Base-by-base conservation (phyloP, 768 basidiomycete species). In the Boletus sp. region DNA sequence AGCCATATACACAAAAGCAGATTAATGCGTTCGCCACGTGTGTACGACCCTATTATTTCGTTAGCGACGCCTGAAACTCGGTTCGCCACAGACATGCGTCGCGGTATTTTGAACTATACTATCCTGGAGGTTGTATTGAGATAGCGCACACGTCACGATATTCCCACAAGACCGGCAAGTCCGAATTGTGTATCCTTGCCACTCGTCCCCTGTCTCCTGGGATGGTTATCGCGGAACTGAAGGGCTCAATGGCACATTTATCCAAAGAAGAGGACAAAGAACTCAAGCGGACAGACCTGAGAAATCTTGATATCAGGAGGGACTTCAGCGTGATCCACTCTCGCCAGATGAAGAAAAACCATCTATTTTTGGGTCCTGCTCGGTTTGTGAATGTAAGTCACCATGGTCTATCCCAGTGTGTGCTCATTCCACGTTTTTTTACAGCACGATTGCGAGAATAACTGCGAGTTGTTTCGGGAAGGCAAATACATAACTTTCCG, bases 291-390 rank as follows among this genome's bases (percentile, higher is more conserved):
- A 91, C 88, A 10, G 87, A 88, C 72, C 76, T 84, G 56, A 79
- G 84, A 58, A 71, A 75, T 51, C 78, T 79, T 50, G 86, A 88
- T 61, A 90, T 90, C 59, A 83, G 91, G 55, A 78, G 89, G 64
- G 91, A 93, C 69, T 93, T 93, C 68, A 92, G 89, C 69, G 91
- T 93, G 64, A 92, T 93, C 50, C 90, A 93, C 71, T 92, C 90
- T 33, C 89, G 87, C 65, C 88, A 90, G 70, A 87, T 90, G 81
- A 93, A 93, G 77, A 90, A 90, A 73, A 93, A 91, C 64, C 90
- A 93, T 74, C 77, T 93, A 65, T 93, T 93, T 75, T 76, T 93
- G 68, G 91, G 91, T 10, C 92, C 91, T 47, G 92, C 91, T 73
- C 87, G 91, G 66, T 93, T 93, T 74, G 91, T 93, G 57, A 93